Evolutionary conservation across 352 stramenopile genomes (phyloP).

Genomic region (Globisporangium cederbergense): DNA sequence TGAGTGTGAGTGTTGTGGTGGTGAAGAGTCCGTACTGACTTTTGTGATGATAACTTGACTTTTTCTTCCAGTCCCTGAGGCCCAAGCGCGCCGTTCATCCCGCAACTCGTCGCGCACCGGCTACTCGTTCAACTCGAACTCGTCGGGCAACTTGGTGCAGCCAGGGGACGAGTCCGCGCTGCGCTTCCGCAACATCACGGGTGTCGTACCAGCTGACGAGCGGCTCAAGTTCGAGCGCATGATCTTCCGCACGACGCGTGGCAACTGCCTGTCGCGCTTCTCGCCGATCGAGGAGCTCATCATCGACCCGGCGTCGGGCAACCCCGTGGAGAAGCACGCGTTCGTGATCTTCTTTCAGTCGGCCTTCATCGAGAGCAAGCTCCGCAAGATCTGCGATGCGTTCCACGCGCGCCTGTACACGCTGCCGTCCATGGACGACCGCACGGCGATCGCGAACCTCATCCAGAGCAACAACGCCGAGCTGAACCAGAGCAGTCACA

Average conservation of each 20-base stretch:
- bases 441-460: constrained; percentile 77
- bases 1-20: neutral
- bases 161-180: constrained; percentile 49
- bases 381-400: constrained; percentile 98
- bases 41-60: neutral
- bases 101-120: constrained; percentile 52
- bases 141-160: constrained; percentile 9
- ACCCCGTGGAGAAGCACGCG: constrained; percentile 82
- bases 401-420: constrained; percentile 96
- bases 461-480: constrained; percentile 93
- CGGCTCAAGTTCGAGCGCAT: constrained; percentile 96
- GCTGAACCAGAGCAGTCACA: constrained; percentile 94
- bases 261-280: constrained; percentile 98
- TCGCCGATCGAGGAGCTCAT: constrained; percentile 92
- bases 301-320: constrained; percentile 86
- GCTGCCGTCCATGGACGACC: constrained; percentile 94
- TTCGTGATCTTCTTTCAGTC: constrained; percentile 98
- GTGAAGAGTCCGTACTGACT: constrained; percentile 11
- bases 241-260: constrained; percentile 98
- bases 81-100: constrained; percentile 46
- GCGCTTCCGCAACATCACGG: constrained; percentile 93
- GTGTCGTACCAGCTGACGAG: constrained; percentile 92
- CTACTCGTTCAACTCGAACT: constrained; percentile 46
- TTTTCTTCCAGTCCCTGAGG: constrained; percentile 38
- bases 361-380: constrained; percentile 95